Evolutionary conservation across 148 eudicot genomes (phyloP).

Genomic region (Rhododendron williamsianum): DNA sequence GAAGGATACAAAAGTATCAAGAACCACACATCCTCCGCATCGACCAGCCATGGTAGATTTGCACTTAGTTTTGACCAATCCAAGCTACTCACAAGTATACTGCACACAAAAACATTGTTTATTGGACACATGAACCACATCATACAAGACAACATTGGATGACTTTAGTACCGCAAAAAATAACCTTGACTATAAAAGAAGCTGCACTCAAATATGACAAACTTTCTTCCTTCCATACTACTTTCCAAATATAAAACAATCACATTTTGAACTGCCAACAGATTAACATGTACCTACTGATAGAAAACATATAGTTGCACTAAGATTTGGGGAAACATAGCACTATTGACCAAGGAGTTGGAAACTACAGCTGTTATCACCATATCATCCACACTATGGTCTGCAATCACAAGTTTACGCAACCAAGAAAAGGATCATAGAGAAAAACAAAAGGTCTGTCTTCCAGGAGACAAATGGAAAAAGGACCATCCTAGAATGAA

Average conservation of each 20-base stretch:
- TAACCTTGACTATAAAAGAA: neutral
- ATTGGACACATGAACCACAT: neutral
- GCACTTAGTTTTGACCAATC: constrained; percentile 65
- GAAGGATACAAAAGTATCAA: constrained; percentile 80
- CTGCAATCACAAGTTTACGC: neutral
- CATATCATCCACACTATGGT: neutral
- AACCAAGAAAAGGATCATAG: neutral
- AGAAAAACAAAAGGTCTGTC: neutral
- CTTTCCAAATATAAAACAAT: neutral
- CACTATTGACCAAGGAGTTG: neutral
- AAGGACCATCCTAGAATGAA: neutral
- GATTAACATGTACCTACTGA: neutral
- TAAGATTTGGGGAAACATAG: neutral
- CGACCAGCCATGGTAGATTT: constrained; percentile 84
- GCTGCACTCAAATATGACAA: neutral
- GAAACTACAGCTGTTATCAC: neutral
- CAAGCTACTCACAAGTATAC: constrained; percentile 74
- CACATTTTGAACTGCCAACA: neutral
- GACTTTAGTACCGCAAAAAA: neutral
- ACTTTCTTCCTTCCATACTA: neutral
- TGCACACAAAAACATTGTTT: constrained; percentile 19
- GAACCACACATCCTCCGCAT: constrained; percentile 70
- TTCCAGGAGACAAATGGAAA: neutral
- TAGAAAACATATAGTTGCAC: neutral
- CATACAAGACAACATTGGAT: neutral